These are phyloP conservation scores for Alternaria infectoria DNA, from an alignment of 2,329 filamentous ascomycete species.

Conservation along the genomic window DNA sequence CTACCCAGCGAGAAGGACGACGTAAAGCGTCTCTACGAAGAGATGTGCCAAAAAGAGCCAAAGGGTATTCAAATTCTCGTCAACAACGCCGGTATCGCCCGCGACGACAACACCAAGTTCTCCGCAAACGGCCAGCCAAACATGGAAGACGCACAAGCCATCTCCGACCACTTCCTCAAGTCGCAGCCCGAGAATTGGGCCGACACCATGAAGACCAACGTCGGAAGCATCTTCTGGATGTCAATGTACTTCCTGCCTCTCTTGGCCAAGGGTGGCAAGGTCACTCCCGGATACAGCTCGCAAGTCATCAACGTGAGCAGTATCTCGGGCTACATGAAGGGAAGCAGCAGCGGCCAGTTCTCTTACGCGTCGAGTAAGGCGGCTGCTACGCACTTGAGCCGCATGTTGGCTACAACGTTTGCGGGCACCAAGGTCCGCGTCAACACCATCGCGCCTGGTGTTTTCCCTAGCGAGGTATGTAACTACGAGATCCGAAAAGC, in stretches of 20 bases:
- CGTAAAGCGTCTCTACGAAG: slow-evolving; percentile 49
- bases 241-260: slow-evolving; percentile 62
- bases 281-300: slow-evolving; percentile 57
- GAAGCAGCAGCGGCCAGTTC: slow-evolving; percentile 57
- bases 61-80: slow-evolving; percentile 62
- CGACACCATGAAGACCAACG: slow-evolving; percentile 60
- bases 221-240: slow-evolving; percentile 60
- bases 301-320: slow-evolving; percentile 62
- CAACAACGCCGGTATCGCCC: slow-evolving; percentile 61
- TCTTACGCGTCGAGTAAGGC: slow-evolving; percentile 60
- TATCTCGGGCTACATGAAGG: slow-evolving; percentile 60
- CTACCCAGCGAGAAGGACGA: slow-evolving; percentile 56
- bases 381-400: slow-evolving; percentile 53
- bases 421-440: slow-evolving; percentile 52
- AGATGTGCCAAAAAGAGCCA: slow-evolving; percentile 54
- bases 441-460: slow-evolving; percentile 46
- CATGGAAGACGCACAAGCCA: slow-evolving; percentile 54
- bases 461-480: slow-evolving; percentile 50
- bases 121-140: slow-evolving; percentile 57
- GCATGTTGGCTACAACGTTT: slow-evolving; percentile 56
- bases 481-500: neutral
- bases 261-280: slow-evolving; percentile 56
- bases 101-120: slow-evolving; percentile 60
- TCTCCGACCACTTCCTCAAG: slow-evolving; percentile 59
- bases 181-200: slow-evolving; percentile 56